A percentile compares a stretch with the other conserved stretches of the same genome.
These are phyloP conservation scores for Lentinula aciculospora DNA, from an alignment of 768 basidiomycete genomes.

Conservation along the genomic window DNA sequence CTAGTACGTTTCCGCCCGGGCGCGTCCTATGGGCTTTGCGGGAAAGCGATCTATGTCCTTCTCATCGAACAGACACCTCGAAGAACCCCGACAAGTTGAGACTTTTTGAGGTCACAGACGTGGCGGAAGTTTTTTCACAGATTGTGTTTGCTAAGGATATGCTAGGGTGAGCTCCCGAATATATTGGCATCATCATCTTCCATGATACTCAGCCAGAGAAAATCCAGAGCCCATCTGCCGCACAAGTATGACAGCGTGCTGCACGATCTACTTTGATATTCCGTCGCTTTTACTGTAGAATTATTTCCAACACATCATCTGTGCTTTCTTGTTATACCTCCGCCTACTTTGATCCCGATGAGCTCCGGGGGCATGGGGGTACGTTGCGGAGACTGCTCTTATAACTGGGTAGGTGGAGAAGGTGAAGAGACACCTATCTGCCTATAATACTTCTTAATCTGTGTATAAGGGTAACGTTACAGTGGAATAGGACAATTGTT, in stretches of 20 bases:
- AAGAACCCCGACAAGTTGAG: slow-evolving; percentile 48
- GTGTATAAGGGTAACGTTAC: no score
- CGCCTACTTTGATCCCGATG: not conserved
- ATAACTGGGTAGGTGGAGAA: no score
- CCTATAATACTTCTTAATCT: no score
- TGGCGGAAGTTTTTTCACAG: slow-evolving; percentile 73
- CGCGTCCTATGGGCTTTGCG: slow-evolving; percentile 76
- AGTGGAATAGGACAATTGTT: no score
- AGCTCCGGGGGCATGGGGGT: no score
- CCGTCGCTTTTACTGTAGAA: not conserved
- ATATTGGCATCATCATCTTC: not conserved
- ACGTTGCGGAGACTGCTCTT: no score
- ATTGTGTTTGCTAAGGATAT: slow-evolving; percentile 80
- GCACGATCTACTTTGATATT: slow-evolving; percentile 54
- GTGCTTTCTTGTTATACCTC: not conserved
- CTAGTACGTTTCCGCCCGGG: slow-evolving; percentile 71
- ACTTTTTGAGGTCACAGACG: slow-evolving; percentile 73
- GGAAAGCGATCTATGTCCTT: slow-evolving; percentile 61
- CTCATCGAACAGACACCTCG: slow-evolving; percentile 33
- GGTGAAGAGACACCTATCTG: no score
- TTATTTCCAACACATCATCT: not conserved
- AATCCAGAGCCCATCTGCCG: slow-evolving; percentile 63
- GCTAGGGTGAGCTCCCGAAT: slow-evolving; percentile 50
- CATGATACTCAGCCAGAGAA: not conserved
- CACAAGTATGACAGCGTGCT: slow-evolving; percentile 75